Base-by-base conservation (phyloP, 1,284 basidiomycete genomes). In the Sanguinoderma infundibulare region DNA sequence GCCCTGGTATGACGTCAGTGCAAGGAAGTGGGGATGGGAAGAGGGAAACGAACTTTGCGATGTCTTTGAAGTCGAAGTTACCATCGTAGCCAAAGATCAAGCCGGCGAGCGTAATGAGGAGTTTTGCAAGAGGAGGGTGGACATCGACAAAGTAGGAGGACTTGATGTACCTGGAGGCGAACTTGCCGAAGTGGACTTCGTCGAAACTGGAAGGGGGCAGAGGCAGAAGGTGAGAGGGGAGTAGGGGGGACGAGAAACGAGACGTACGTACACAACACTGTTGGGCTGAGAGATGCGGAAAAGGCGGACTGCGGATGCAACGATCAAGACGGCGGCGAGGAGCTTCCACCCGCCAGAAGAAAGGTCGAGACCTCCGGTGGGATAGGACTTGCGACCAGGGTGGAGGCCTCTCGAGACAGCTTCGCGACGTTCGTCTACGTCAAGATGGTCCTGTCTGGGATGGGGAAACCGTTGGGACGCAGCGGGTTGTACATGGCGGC, bases 151-250 rank as follows among this genome's bases (percentile, higher is more conserved):
- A 94, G 79, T 96, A 97, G 55, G 87, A 85, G 15, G 91, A 92
- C 76, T 94, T 93, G 81, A 96, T 92, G 75, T 94, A 97, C 70
- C 94, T 95, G 57, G 87, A 85, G 1, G 96, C 93, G 73, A 98
- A 97, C 74, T 96, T 96, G 63, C 96, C 96, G 76, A 98, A 98
- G 75, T 98, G 96, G 0, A 98, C 96, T 76, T 98, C 96, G 72
- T 98, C 96, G 74, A 98, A 98, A 20, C 95, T 97, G 9, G 14
- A 26, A 24, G n/a, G 26, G 7, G 7, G 22, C 44, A 30, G 26
- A 5, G 15, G n/a, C n/a, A n/a, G n/a, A 26, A 47, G 44, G 38
- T 30, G n/a, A n/a, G n/a, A 14, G 40, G 50, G 38, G 44, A 32
- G 59, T 34, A 51, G 26, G 15, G 14, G 62, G 53, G 28, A n/a